Conservation (phyloP, 2,329 filamentous ascomycete species). For the Triangularia verruculosa region DNA sequence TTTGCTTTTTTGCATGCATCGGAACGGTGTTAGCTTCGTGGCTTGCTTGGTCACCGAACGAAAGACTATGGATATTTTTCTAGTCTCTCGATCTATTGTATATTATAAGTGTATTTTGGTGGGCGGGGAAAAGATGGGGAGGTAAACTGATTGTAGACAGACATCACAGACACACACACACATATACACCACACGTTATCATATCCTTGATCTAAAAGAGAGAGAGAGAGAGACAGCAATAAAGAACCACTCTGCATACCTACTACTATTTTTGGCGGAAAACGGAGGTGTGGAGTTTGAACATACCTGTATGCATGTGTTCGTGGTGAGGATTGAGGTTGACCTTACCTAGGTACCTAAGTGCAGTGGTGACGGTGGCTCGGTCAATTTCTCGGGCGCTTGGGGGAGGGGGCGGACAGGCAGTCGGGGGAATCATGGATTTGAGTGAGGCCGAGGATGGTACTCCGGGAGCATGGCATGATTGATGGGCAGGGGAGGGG, state of each 20-base stretch:
- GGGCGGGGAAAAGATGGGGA: neutral
- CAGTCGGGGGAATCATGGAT: constrained; percentile 3
- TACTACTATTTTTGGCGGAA: neutral
- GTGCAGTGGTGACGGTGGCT: neutral
- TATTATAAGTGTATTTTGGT: neutral
- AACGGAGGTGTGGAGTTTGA: neutral
- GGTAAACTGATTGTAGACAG: neutral
- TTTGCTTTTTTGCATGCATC: neutral
- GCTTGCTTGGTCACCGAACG: neutral
- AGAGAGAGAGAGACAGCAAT: neutral
- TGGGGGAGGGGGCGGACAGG: neutral
- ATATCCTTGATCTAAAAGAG: neutral
- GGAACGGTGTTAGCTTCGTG: neutral
- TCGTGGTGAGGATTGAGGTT: neutral
- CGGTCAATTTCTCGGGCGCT: constrained; percentile 10
- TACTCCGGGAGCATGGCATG: neutral
- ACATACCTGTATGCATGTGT: constrained; percentile 5
- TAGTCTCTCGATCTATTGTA: neutral
- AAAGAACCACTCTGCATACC: neutral
- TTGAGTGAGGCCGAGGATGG: constrained; percentile 7
- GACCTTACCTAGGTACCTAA: no score
- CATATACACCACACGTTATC: neutral
- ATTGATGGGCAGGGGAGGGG: neutral
- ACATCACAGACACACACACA: neutral
- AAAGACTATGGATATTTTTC: neutral